Evolutionary conservation across 345 rosid genomes (phyloP), one percentile per base, ranked within the genome.

Genomic region (Euphorbia tirucalli): DNA sequence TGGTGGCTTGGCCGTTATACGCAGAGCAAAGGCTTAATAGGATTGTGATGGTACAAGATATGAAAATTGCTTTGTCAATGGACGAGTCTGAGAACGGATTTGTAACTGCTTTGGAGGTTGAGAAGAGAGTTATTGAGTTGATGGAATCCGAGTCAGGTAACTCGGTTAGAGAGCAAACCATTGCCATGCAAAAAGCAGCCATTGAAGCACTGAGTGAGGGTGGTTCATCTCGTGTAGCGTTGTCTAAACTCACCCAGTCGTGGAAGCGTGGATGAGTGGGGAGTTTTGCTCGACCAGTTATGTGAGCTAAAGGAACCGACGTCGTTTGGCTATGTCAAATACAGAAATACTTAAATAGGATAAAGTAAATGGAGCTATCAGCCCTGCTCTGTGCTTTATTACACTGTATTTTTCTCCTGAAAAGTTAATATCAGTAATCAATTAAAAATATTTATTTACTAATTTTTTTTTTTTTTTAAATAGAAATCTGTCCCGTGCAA

Each of bases 1-100:
- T 87, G 86, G 65, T 87, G 31, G 86, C 85, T 0, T 87, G 86
- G 90, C 90, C 88, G 0, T 69, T 83, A 11, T 83, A 87, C 14
- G 88, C 84, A 0, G 90, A 83, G 78, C 88, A 83, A 57, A 67
- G 65, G 74, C 24, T 71, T 18, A 87, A 71, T 31, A 70, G 5
- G 74, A 74, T 81, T 50, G 0, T 84, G 58, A 6, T 92, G 62
- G 96, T 90, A 68, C 88, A 84, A 10, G 93, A 85, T 75, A 77
- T 87, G 74, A 82, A 81, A 75, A 75, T 92, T 3, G 96, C 87
- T 1, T 68, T 88, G 44, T 67, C 87, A 6, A 78, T 88, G 79
- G 65, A 32, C 3, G 84, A 81, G 74, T 81, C 85, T 0, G 81
- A 86, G 28, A 56, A 65, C 0, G 88, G 90, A 39, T 81, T 85